Evolutionary conservation across 2,329 filamentous ascomycete genomes (phyloP).

Genomic region (Dactylonectria macrodidyma): DNA sequence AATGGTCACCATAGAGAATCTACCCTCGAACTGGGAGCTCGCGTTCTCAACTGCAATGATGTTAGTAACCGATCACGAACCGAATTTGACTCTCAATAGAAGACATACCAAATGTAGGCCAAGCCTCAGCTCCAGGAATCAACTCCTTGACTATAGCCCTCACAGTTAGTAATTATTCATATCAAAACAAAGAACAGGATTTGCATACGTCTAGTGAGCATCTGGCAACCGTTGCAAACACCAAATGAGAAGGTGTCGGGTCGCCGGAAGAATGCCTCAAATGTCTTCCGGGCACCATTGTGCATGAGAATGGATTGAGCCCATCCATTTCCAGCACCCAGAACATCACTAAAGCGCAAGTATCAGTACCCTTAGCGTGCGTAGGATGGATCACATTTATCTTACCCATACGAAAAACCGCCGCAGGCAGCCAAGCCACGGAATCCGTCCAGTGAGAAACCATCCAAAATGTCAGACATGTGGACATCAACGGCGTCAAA

Average conservation of each 20-base stretch:
- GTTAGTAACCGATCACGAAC: conserved; percentile 14
- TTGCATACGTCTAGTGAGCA: conserved; percentile 76
- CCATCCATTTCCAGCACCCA: conserved; percentile 97
- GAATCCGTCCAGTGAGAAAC: conserved; percentile 85
- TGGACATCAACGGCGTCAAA: conserved; percentile 95
- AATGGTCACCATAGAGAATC: conserved; percentile 47
- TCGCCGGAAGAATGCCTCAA: conserved; percentile 87
- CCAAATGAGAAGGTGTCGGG: conserved; percentile 93
- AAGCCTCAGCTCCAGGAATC: conserved; percentile 47
- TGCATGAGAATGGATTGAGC: conserved; percentile 93
- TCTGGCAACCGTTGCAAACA: conserved; percentile 98
- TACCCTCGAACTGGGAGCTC: conserved; percentile 49
- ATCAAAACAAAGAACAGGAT: background rate
- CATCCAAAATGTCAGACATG: conserved; percentile 92
- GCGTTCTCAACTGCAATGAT: conserved; percentile 76
- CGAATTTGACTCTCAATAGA: background rate
- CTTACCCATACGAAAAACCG: conserved; percentile 89
- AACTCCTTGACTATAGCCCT: conserved; percentile 43
- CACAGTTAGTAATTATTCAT: conserved; percentile 13
- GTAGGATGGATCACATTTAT: background rate
- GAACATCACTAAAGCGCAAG: conserved; percentile 62
- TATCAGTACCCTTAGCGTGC: conserved; percentile 19
- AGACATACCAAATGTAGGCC: conserved; percentile 72
- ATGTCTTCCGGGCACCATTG: conserved; percentile 80
- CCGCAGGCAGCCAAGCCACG: conserved; percentile 94